Conservation (phyloP, 1,139 yeast genomes). For the Suhomyces yuchorum region DNA sequence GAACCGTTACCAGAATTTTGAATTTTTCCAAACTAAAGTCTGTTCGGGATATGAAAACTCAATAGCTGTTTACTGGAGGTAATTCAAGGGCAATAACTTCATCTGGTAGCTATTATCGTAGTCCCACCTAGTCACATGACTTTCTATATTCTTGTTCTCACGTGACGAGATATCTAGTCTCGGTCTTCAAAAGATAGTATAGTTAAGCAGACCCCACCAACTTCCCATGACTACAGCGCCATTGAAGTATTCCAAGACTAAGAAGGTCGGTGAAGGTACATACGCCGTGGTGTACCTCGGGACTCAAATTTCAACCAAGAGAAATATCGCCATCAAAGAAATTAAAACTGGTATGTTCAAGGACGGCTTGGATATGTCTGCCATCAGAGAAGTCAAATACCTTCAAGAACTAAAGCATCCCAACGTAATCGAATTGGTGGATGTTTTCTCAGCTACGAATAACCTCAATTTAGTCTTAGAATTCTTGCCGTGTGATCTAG, state of each 20-base stretch:
- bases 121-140: no score
- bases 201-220: no score
- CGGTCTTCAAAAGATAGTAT: no score
- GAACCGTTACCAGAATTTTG: no score
- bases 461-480: conserved; percentile 87
- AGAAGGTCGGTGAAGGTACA: conserved; percentile 98
- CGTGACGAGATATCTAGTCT: neutral
- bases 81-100: no score
- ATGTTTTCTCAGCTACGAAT: conserved; percentile 73
- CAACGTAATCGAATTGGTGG: conserved; percentile 84
- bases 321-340: conserved; percentile 88
- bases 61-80: no score
- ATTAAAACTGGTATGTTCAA: conserved; percentile 93
- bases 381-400: conserved; percentile 91
- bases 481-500: conserved; percentile 88
- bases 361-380: conserved; percentile 98
- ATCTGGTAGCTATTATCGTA: no score
- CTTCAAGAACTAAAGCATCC: conserved; percentile 81
- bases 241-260: conserved; percentile 53
- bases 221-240: conserved; percentile 7
- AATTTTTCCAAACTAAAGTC: no score
- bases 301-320: conserved; percentile 53
- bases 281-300: conserved; percentile 97
- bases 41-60: no score
- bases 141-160: no score